Evolutionary conservation across 768 basidiomycete genomes (phyloP), one percentile per base, ranked within the genome.

Genomic region (Rhizopogon sp.): DNA sequence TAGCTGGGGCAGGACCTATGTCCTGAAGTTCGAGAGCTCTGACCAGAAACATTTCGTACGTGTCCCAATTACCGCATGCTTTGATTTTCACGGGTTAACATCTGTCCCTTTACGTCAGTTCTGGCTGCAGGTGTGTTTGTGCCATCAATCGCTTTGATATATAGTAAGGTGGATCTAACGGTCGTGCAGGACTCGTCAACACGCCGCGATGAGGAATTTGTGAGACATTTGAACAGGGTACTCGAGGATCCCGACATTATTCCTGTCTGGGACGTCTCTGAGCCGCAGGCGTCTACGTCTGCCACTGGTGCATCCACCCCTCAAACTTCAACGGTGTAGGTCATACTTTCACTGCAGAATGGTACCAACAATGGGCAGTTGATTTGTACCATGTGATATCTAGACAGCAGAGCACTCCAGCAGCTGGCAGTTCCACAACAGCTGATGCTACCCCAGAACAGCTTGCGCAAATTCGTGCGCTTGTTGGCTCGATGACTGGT

Each of bases 1-100:
- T 9, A 65, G 72, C 0, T 75, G 75, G 33, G 90, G 88, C 6
- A 76, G 92, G 57, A 84, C 87, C 5, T 92, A 90, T 62, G 90
- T 95, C 58, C 85, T 96, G 68, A 92, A 90, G 71, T 96, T 97
- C 74, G 85, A 88, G 0, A 93, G 90, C 20, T 95, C 93, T 13
- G 81, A 92, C 66, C 89, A 92, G 65, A 82, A 84, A 58, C 89
- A 94, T 69, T 96, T 97, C 69, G 93, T 95, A 64, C 70, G 84
- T 76, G 16, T 25, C n/a, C 9, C 56, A 2, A 35, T 54, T 16
- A 35, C 6, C 46, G 43, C n/a, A 17, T 31, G 22, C 40, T 40
- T 10, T 53, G 17, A 22, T 35, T 44, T 42, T 58, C 49, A 52
- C 56, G 58, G 22, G 64, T 50, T 40, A 44, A 39, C 11, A 55